Evolutionary conservation across 2,329 filamentous ascomycete genomes (phyloP).

Genomic region (Diplodia intermedia): DNA sequence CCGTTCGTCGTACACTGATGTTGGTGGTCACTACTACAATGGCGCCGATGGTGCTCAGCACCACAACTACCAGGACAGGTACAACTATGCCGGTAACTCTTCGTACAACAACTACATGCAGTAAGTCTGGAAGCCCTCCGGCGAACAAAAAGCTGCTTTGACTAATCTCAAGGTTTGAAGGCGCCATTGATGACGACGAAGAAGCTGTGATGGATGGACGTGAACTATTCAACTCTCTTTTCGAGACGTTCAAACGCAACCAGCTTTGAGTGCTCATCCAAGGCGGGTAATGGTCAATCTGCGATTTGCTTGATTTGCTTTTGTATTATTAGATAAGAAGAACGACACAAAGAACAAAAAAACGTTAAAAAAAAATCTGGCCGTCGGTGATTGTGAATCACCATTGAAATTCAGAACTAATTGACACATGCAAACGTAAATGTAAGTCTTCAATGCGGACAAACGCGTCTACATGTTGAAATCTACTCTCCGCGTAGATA

Average conservation of each 20-base stretch:
- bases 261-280: background rate
- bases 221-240: background rate
- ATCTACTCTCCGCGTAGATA: no score
- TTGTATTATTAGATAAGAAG: conserved; percentile 5
- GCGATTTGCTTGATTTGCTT: background rate
- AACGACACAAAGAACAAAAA: conserved; percentile 16
- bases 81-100: background rate
- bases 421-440: background rate
- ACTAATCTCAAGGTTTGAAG: conserved; percentile 2
- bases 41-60: conserved; percentile 10
- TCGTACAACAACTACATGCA: conserved; percentile 13
- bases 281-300: no score
- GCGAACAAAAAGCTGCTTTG: background rate
- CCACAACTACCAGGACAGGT: conserved; percentile 12
- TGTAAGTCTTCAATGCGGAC: no score
- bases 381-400: background rate
- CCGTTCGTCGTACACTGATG: conserved; percentile 11
- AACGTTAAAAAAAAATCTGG: background rate
- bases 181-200: background rate
- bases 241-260: background rate
- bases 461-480: no score
- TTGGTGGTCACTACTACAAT: conserved; percentile 29
- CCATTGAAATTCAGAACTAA: background rate
- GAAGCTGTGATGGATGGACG: background rate
- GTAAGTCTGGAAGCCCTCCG: background rate